Base-by-base conservation (phyloP, 2,329 filamentous ascomycete genomes). In the Colletotrichum neosansevieriae region DNA sequence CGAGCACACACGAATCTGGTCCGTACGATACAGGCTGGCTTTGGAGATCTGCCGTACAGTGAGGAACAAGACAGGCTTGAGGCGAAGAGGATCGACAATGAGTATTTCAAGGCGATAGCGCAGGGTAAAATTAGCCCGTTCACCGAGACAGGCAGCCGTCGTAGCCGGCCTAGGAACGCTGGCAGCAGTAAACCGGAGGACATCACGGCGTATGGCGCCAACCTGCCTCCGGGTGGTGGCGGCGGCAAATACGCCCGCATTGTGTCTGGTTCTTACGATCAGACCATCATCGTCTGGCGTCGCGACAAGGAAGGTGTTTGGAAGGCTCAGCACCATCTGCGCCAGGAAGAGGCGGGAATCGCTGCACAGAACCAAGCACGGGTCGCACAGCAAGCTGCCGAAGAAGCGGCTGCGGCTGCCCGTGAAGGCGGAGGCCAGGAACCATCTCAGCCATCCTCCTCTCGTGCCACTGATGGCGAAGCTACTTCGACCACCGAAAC, bases 221-320 rank as follows among this genome's bases (percentile, higher is more conserved):
- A 93, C 76, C 85, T 98, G 2, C 95, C 95, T 1, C 94, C 95
- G 0, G 95, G 95, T 12, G 94, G 95, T 24, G 95, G 95, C 44
- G 94, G 95, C 29, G 93, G 93, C 74, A 90, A 87, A 72, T 98
- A 95, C 83, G 94, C 92, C 10, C 91, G 94, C n/a, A 99, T 99
- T 67, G 94, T 99, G 3, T 98, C 94, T 6, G 96, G 96, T 2
- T 97, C 94, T 0, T 99, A 99, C 73, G 96, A 99, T 73, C 94
- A 97, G 80, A 94, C 90, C 11, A 94, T 99, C 73, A 94, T 98
- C 72, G 93, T 99, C 64, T 99, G 96, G 96, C 91, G 92, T 73
- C 91, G 93, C 70, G 92, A 97, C 71, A 88, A 89, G 72, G 90
- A 96, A 72, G 94, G 94, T 2, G 88, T 92, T 29, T 98, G 96